These are phyloP conservation scores for Seiridium cupressi DNA, from an alignment of 2,329 filamentous ascomycete species.

Conservation along the genomic window DNA sequence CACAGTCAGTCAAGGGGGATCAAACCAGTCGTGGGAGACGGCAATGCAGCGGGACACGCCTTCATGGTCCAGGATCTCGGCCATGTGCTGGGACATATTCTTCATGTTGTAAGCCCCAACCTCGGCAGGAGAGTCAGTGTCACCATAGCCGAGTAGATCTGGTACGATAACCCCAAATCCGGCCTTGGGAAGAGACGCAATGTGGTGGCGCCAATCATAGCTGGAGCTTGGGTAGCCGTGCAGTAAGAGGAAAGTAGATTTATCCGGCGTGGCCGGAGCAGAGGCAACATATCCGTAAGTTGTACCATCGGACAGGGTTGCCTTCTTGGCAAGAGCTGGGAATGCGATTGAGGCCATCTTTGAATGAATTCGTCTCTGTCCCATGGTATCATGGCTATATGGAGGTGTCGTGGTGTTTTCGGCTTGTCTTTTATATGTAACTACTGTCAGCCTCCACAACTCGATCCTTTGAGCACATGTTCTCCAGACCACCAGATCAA, in stretches of 20 bases:
- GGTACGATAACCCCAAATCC: slow-evolving; percentile 42
- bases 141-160: slow-evolving; percentile 39
- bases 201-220: slow-evolving; percentile 22
- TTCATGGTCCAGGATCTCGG: slow-evolving; percentile 29
- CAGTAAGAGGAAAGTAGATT: slow-evolving; percentile 17
- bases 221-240: slow-evolving; percentile 18
- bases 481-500: no score
- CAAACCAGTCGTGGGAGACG: slow-evolving; percentile 31
- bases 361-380: not conserved
- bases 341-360: slow-evolving; percentile 7
- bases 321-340: slow-evolving; percentile 10
- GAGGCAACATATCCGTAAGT: slow-evolving; percentile 15
- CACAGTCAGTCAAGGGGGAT: not conserved
- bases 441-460: no score
- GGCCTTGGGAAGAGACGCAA: slow-evolving; percentile 26
- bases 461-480: no score
- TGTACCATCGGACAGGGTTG: slow-evolving; percentile 13
- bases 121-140: slow-evolving; percentile 26
- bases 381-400: no score
- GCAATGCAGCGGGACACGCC: slow-evolving; percentile 12
- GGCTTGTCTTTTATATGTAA: no score
- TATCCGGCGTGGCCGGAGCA: slow-evolving; percentile 9
- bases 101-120: slow-evolving; percentile 26
- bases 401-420: no score
- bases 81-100: slow-evolving; percentile 29